Percentiles rank a stretch among this genome's conserved stretches.
Conservation (phyloP, 2,329 filamentous ascomycete genomes). For the Cryphonectria nitschkei region DNA sequence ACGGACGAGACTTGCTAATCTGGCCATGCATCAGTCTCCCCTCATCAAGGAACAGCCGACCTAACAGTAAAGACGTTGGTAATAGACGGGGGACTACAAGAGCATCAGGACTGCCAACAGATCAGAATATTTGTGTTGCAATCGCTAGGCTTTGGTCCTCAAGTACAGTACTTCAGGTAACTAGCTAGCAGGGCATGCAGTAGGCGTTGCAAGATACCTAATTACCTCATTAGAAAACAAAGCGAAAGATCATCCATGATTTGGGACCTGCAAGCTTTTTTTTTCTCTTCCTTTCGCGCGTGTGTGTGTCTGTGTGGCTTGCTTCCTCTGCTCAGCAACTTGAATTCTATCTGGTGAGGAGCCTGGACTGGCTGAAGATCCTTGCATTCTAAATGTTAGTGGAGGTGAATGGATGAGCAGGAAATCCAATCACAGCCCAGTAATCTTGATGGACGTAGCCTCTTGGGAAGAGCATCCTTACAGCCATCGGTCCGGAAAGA, state of each 20-base stretch:
- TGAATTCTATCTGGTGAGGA: background rate
- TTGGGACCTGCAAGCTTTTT: background rate
- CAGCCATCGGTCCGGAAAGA: background rate
- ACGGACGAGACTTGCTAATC: background rate
- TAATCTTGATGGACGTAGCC: background rate
- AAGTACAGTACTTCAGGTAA: background rate
- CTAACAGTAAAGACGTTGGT: background rate
- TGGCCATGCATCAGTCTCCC: background rate
- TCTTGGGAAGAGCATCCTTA: background rate
- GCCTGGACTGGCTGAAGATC: background rate
- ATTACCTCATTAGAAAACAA: background rate
- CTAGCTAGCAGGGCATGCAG: background rate
- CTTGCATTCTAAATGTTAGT: background rate
- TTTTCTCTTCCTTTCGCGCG: background rate
- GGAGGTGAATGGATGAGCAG: background rate
- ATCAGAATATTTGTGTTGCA: background rate
- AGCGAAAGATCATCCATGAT: background rate
- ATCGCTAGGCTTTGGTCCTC: background rate
- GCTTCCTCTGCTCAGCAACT: background rate
- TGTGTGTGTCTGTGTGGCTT: background rate
- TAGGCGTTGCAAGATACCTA: background rate
- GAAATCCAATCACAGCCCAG: background rate
- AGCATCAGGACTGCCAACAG: background rate
- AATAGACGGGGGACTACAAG: background rate
- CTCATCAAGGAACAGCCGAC: background rate